Percentiles rank a stretch among this genome's conserved stretches.
Conservation (phyloP, 148 eudicot genomes). For the Oxyria digyna region DNA sequence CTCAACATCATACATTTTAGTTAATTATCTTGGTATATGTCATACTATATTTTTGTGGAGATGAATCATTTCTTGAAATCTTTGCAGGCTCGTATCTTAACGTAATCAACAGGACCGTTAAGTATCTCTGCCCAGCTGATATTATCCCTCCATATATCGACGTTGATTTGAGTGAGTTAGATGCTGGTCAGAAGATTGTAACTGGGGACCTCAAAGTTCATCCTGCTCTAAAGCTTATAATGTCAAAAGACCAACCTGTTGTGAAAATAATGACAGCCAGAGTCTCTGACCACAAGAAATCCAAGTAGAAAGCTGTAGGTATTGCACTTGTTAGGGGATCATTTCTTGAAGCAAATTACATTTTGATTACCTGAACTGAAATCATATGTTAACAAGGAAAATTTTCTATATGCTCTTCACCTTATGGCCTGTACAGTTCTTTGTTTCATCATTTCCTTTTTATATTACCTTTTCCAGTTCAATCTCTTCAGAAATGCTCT, state of each 20-base stretch:
- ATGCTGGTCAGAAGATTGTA: conserved; percentile 63
- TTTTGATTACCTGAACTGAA: too few species aligned
- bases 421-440: not conserved
- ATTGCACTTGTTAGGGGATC: too few species aligned
- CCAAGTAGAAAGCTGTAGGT: not conserved
- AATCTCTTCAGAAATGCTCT: conserved; percentile 53
- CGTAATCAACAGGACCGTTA: conserved; percentile 73
- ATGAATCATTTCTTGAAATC: not conserved
- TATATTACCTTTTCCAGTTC: too few species aligned
- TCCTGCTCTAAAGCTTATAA: conserved; percentile 64
- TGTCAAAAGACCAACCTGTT: conserved; percentile 47
- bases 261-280: conserved; percentile 69
- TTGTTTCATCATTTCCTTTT: not conserved
- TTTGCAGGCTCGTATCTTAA: conserved; percentile 68
- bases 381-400: not conserved
- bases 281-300: conserved; percentile 59
- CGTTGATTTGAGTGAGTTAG: conserved; percentile 79
- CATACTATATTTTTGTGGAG: too few species aligned
- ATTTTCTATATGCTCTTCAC: not conserved
- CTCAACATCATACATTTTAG: not conserved
- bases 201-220: conserved; percentile 83
- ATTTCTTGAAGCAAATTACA: too few species aligned
- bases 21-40: too few species aligned
- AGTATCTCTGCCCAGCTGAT: conserved; percentile 80
- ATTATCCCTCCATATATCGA: conserved; percentile 84